Conservation (phyloP, 176 grass and related monocot genomes). For the Carex myosuroides region DNA sequence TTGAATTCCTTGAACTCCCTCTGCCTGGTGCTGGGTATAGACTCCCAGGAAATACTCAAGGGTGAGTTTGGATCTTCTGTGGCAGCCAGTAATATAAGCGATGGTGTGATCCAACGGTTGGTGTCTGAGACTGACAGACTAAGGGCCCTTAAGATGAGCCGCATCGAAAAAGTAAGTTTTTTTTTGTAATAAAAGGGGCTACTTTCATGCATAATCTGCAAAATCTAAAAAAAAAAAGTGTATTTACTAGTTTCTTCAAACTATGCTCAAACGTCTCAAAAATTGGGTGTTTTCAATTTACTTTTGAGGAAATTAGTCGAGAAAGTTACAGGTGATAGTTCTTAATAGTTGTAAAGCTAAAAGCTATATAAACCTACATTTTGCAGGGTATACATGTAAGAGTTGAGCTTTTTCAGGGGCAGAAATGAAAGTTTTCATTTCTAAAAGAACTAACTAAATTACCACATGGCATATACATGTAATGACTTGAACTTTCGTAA, state of each 20-base stretch:
- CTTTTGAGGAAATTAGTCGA: not conserved
- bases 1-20: constrained; percentile 33
- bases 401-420: not conserved
- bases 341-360: not conserved
- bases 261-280: not conserved
- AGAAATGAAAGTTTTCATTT: not conserved
- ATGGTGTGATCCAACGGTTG: constrained; percentile 34
- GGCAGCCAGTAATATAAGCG: constrained; percentile 27
- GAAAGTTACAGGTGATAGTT: not conserved
- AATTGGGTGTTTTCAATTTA: not conserved
- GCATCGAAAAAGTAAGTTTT: constrained; percentile 50
- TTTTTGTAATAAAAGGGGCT: not conserved
- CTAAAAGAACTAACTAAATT: not conserved
- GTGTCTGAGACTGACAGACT: constrained; percentile 40
- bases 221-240: not conserved
- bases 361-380: not conserved
- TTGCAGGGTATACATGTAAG: not conserved
- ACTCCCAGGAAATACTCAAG: constrained; percentile 24
- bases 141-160: constrained; percentile 42
- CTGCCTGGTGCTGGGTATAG: constrained; percentile 54
- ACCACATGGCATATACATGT: not conserved
- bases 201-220: not conserved
- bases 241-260: not conserved
- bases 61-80: constrained; percentile 7
- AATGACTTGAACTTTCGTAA: not conserved